Evolutionary conservation across 2,329 filamentous ascomycete genomes (phyloP).

Genomic region (Aspergillus quadrilineatus): DNA sequence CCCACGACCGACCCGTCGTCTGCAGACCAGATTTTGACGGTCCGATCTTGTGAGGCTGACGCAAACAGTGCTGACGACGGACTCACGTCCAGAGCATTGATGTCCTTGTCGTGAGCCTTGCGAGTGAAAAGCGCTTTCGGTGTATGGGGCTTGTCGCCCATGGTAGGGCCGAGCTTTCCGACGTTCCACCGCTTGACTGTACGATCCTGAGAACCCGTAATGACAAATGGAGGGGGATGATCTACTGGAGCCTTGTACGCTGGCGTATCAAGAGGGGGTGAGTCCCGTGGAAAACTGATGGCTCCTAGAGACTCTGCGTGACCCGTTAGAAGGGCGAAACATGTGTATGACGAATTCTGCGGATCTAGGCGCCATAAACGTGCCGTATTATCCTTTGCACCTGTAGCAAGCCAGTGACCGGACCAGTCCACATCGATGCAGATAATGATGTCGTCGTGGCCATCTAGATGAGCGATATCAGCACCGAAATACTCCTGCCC

Average conservation of each 20-base stretch:
- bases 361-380: slow-evolving; percentile 86
- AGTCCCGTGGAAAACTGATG: slow-evolving; percentile 72
- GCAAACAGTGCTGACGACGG: slow-evolving; percentile 77
- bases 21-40: slow-evolving; percentile 93
- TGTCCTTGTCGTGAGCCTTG: slow-evolving; percentile 98
- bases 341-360: slow-evolving; percentile 70
- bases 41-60: slow-evolving; percentile 93
- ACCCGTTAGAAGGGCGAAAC: slow-evolving; percentile 78
- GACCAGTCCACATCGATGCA: slow-evolving; percentile 95
- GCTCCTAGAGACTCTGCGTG: slow-evolving; percentile 94
- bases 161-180: slow-evolving; percentile 57
- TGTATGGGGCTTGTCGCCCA: slow-evolving; percentile 32
- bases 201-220: slow-evolving; percentile 93
- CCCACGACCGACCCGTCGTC: slow-evolving; percentile 88
- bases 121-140: slow-evolving; percentile 73
- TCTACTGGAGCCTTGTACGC: slow-evolving; percentile 72
- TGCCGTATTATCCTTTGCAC: slow-evolving; percentile 94
- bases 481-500: slow-evolving; percentile 73
- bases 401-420: slow-evolving; percentile 92
- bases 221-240: slow-evolving; percentile 76
- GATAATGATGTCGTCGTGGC: slow-evolving; percentile 94
- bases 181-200: slow-evolving; percentile 95
- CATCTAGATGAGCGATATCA: slow-evolving; percentile 80
- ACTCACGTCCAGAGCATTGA: slow-evolving; percentile 88
- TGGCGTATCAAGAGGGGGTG: slow-evolving; percentile 66